Percentiles rank a stretch among this genome's conserved stretches.
phyloP scores from a whole-genome alignment of 805 yeast genomes.

The Myxozyma kluyveri region DNA sequence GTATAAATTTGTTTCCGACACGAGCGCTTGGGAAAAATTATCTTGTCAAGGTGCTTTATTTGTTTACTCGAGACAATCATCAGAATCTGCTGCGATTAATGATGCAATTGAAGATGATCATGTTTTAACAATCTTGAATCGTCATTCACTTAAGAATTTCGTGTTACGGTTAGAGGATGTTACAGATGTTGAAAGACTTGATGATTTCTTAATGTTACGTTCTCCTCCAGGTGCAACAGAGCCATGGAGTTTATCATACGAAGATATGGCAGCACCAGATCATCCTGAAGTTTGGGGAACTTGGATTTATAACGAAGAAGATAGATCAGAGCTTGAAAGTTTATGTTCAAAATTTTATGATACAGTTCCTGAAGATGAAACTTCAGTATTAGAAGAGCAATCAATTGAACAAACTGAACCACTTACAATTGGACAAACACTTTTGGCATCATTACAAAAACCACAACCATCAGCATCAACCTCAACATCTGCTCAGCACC shows the following conservation, averaged over 20 bases:
- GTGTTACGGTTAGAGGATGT: slow-evolving; percentile 19
- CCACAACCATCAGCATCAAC: no score
- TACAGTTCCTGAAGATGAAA: neutral
- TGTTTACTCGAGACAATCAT: slow-evolving; percentile 38
- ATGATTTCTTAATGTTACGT: slow-evolving; percentile 26
- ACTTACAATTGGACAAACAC: slow-evolving; percentile 1
- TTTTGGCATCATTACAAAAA: neutral
- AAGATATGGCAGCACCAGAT: slow-evolving; percentile 11
- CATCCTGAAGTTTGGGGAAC: slow-evolving; percentile 30
- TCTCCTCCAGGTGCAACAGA: slow-evolving; percentile 22
- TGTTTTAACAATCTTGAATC: slow-evolving; percentile 20
- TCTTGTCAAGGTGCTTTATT: slow-evolving; percentile 43
- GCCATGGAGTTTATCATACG: slow-evolving; percentile 21
- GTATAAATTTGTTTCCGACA: slow-evolving; percentile 38
- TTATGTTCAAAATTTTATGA: slow-evolving; percentile 8
- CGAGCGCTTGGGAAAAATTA: slow-evolving; percentile 41
- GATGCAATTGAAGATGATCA: slow-evolving; percentile 9
- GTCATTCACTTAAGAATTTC: slow-evolving; percentile 24
- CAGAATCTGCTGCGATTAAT: neutral
- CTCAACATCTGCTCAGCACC: neutral
- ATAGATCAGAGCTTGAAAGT: slow-evolving; percentile 16
- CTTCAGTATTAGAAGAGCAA: neutral
- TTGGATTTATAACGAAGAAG: slow-evolving; percentile 22
- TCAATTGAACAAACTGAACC: neutral
- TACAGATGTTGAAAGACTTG: slow-evolving; percentile 25